Percentiles rank a stretch among this genome's conserved stretches.
Conservation (phyloP, 176 grass and related monocot genomes). For the Canna indica region DNA sequence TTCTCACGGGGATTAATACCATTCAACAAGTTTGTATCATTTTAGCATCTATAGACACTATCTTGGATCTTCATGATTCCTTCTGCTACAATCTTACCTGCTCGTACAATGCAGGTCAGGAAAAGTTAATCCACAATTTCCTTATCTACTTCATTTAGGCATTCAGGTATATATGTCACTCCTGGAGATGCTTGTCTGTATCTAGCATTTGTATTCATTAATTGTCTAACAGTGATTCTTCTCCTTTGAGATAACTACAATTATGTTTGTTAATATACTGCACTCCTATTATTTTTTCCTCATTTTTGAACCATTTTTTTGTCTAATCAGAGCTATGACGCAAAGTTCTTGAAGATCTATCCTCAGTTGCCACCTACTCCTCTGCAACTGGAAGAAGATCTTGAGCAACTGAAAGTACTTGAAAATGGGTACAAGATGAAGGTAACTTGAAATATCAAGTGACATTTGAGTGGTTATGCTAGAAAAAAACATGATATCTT, state of each 20-base stretch:
- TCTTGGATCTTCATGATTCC: not conserved
- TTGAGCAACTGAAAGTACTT: constrained; percentile 96
- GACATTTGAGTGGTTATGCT: not conserved
- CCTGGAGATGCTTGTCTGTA: not conserved
- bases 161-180: constrained; percentile 50
- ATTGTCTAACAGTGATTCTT: not conserved
- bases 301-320: constrained; percentile 10
- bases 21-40: constrained; percentile 70
- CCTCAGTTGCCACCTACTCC: constrained; percentile 57
- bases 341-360: constrained; percentile 89
- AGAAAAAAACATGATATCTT: not conserved
- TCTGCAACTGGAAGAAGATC: constrained; percentile 86
- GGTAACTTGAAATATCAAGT: constrained; percentile 34
- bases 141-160: constrained; percentile 94
- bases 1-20: constrained; percentile 92
- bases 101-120: constrained; percentile 62
- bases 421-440: constrained; percentile 96
- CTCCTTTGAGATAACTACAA: not conserved
- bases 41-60: not conserved
- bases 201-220: not conserved
- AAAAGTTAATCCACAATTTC: constrained; percentile 53
- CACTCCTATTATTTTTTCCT: not conserved
- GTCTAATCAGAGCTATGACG: constrained; percentile 55
- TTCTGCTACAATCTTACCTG: not conserved
- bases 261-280: not conserved